Evolutionary conservation across 176 grass and related monocot species (phyloP).

Genomic region (Phoenix roebelenii): DNA sequence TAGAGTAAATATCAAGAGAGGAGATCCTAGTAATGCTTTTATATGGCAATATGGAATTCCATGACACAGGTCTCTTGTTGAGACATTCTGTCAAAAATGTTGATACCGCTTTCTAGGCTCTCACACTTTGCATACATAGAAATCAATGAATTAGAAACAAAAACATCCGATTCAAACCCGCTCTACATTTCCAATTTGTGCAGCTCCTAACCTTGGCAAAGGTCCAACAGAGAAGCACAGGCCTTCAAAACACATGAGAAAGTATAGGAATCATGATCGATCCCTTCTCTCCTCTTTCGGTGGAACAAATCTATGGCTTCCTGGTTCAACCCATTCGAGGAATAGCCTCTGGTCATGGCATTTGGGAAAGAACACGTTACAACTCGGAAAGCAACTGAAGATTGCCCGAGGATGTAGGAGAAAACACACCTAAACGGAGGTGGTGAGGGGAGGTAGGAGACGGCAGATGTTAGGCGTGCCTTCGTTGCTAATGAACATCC

Average conservation of each 20-base stretch:
- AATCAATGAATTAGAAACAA: conserved; percentile 16
- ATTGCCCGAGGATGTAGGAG: background rate
- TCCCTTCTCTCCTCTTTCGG: conserved; percentile 7
- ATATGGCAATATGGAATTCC: conserved; percentile 3
- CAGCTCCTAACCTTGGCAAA: conserved; percentile 4
- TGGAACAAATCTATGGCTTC: conserved; percentile 21
- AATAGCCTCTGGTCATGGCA: conserved; percentile 14
- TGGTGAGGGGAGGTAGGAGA: too few species aligned
- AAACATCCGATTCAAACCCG: conserved; percentile 8
- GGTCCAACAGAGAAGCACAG: conserved; percentile 17
- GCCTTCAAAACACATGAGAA: conserved; percentile 17
- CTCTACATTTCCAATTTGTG: background rate
- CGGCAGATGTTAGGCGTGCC: too few species aligned
- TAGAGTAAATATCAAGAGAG: too few species aligned
- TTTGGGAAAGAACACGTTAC: conserved; percentile 13
- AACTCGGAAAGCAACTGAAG: background rate
- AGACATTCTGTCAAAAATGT: conserved; percentile 10
- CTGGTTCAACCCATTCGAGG: conserved; percentile 1
- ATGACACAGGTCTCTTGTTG: conserved; percentile 14
- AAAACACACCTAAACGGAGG: too few species aligned
- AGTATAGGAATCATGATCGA: conserved; percentile 11
- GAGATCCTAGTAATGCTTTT: too few species aligned
- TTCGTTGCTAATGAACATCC: too few species aligned
- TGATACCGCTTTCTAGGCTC: conserved; percentile 1
- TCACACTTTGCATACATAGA: conserved; percentile 12